Percentiles rank a stretch among this genome's conserved stretches.
These are phyloP conservation scores for Lactarius akahatsu DNA, from an alignment of 768 basidiomycete genomes.

Conservation along the genomic window DNA sequence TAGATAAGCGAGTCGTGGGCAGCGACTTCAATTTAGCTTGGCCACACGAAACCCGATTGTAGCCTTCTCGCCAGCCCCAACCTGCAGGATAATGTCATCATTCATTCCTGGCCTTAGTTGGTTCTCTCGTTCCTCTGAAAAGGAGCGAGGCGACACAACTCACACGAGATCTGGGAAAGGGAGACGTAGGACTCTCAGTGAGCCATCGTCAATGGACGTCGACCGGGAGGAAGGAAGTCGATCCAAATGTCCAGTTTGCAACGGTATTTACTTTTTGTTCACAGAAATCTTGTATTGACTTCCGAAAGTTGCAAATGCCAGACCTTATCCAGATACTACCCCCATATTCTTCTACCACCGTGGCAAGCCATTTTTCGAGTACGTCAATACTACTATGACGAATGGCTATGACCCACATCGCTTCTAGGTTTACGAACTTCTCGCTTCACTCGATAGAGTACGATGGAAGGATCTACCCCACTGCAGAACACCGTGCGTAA, in stretches of 20 bases:
- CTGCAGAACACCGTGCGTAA: slow-evolving; percentile 28
- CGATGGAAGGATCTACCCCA: slow-evolving; percentile 20
- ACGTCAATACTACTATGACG: background rate
- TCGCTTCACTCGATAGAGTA: slow-evolving; percentile 23
- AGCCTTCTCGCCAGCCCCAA: background rate
- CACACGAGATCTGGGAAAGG: slow-evolving; percentile 4
- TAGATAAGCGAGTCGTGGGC: background rate
- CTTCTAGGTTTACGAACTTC: slow-evolving; percentile 27
- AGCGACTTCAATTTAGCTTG: background rate
- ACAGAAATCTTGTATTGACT: background rate
- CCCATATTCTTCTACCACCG: slow-evolving; percentile 23
- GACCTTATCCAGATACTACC: slow-evolving; percentile 6
- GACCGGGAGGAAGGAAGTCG: slow-evolving; percentile 13
- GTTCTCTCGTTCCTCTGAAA: background rate
- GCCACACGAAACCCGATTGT: background rate
- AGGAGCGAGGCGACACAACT: background rate
- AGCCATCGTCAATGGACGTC: slow-evolving; percentile 22
- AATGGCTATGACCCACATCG: background rate
- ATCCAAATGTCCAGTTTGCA: slow-evolving; percentile 17
- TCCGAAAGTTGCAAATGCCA: background rate
- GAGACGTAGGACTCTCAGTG: slow-evolving; percentile 14
- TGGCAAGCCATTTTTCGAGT: slow-evolving; percentile 21
- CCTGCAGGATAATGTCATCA: slow-evolving; percentile 3
- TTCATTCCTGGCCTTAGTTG: slow-evolving; percentile 11
- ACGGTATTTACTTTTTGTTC: slow-evolving; percentile 4